phyloP scores from a whole-genome alignment of 2,329 filamentous ascomycete genomes.

The Neospermospora avenae region DNA sequence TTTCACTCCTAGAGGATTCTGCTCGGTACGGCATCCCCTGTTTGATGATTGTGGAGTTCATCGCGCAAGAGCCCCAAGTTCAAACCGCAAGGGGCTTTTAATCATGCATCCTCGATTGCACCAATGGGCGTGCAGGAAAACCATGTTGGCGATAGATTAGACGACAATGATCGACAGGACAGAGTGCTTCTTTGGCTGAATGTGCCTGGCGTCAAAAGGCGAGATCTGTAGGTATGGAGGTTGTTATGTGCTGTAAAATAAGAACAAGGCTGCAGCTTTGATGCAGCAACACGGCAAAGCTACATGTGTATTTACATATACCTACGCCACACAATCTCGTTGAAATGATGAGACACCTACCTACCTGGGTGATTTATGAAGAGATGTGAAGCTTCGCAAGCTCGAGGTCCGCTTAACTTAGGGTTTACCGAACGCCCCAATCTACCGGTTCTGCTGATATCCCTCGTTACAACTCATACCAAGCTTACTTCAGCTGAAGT shows the following conservation, averaged over 20 bases:
- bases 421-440: neutral
- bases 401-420: no score
- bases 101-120: neutral
- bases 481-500: neutral
- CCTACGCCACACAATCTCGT: neutral
- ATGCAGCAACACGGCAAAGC: neutral
- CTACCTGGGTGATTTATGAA: no score
- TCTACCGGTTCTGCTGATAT: no score
- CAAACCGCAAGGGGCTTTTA: constrained; percentile 13
- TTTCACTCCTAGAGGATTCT: neutral
- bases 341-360: neutral
- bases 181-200: constrained; percentile 10
- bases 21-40: neutral
- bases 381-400: neutral
- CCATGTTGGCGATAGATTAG: constrained; percentile 11
- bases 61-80: constrained; percentile 16
- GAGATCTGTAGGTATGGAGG: neutral
- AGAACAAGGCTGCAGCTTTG: neutral
- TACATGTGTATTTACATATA: no score
- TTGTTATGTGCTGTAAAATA: neutral
- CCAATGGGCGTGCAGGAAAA: constrained; percentile 1
- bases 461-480: no score
- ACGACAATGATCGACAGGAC: constrained; percentile 21
- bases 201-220: constrained; percentile 7
- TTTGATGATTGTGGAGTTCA: constrained; percentile 13